Conservation (phyloP, 306 rosid genomes). For the Corylus heterophylla region DNA sequence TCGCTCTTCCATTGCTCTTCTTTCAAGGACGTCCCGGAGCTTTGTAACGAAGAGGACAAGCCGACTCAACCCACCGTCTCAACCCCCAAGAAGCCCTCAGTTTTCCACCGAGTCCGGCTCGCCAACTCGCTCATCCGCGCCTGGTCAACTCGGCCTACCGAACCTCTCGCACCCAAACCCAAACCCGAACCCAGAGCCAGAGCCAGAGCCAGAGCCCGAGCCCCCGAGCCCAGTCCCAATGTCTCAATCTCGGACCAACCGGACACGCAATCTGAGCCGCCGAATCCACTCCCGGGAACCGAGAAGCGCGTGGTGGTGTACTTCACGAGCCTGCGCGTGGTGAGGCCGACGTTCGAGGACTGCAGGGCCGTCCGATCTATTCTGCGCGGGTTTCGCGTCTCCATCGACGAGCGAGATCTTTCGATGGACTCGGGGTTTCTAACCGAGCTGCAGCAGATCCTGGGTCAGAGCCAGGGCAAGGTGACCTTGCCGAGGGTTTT, state of each 20-base stretch:
- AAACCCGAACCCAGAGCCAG: neutral
- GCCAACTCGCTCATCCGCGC: slow-evolving; percentile 54
- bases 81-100: slow-evolving; percentile 39
- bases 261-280: slow-evolving; percentile 21
- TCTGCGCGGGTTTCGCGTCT: slow-evolving; percentile 65
- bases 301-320: slow-evolving; percentile 78
- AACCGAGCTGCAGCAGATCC: slow-evolving; percentile 58
- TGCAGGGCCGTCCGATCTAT: slow-evolving; percentile 77
- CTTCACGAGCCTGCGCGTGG: slow-evolving; percentile 92
- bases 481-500: slow-evolving; percentile 70
- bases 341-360: slow-evolving; percentile 74
- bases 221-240: slow-evolving; percentile 9
- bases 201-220: too few species aligned
- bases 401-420: slow-evolving; percentile 83
- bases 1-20: slow-evolving; percentile 77
- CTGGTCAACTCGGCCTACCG: slow-evolving; percentile 33
- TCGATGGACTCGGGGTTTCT: slow-evolving; percentile 79
- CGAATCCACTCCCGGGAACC: slow-evolving; percentile 41
- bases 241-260: slow-evolving; percentile 27
- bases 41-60: slow-evolving; percentile 75
- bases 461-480: slow-evolving; percentile 44
- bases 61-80: slow-evolving; percentile 29
- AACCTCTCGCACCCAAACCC: slow-evolving; percentile 20
- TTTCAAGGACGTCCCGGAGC: slow-evolving; percentile 78
- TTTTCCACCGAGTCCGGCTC: slow-evolving; percentile 83